Evolutionary conservation across 2,329 filamentous ascomycete species (phyloP).

Genomic region (Cordyceps cateniannulata): DNA sequence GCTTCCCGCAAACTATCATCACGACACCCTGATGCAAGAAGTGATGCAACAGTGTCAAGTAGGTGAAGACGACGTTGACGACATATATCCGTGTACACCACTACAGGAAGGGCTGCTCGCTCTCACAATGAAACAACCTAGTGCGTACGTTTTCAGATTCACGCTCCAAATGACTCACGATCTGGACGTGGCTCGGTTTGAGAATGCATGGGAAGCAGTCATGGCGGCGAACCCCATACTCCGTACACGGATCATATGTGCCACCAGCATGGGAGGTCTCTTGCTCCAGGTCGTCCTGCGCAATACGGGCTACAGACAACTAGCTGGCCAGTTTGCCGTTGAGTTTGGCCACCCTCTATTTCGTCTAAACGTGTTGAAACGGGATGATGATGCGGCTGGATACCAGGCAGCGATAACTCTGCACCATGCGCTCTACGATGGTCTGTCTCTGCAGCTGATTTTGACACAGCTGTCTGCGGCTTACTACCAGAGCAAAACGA

Average conservation of each 20-base stretch:
- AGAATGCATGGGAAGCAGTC: slow-evolving; percentile 24
- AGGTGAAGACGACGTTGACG: slow-evolving; percentile 22
- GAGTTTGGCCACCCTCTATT: neutral
- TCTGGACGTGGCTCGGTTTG: slow-evolving; percentile 18
- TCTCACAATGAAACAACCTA: slow-evolving; percentile 23
- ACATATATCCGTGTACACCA: slow-evolving; percentile 26
- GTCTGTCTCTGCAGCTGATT: slow-evolving; percentile 24
- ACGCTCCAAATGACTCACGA: slow-evolving; percentile 17
- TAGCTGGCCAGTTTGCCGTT: neutral
- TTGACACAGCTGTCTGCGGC: slow-evolving; percentile 21
- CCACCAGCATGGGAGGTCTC: neutral
- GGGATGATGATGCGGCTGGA: slow-evolving; percentile 9
- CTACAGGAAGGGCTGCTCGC: slow-evolving; percentile 32
- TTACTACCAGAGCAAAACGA: slow-evolving; percentile 8
- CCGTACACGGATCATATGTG: slow-evolving; percentile 26
- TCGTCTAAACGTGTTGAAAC: neutral
- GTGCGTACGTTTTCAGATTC: slow-evolving; percentile 27
- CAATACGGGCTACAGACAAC: neutral
- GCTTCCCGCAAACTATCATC: neutral
- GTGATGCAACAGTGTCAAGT: slow-evolving; percentile 19
- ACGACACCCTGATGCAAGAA: slow-evolving; percentile 14
- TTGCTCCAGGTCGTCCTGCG: neutral
- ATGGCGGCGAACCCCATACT: slow-evolving; percentile 25
- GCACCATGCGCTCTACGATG: slow-evolving; percentile 35
- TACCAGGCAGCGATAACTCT: slow-evolving; percentile 20